Percentiles rank a stretch among this genome's conserved stretches.
Conservation (phyloP, 73 alveolate genomes). For the Paramecium bursaria region DNA sequence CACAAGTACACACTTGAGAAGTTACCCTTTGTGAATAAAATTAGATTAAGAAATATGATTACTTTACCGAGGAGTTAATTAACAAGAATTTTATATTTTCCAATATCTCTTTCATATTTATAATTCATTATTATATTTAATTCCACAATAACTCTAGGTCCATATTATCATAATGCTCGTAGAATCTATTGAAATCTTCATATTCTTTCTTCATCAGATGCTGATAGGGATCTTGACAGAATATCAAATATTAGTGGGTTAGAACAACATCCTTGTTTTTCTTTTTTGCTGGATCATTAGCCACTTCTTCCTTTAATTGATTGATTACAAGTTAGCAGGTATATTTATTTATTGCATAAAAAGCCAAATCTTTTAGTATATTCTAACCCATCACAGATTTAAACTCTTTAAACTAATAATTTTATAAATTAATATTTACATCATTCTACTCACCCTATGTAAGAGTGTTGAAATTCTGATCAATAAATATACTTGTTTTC, state of each 20-base stretch:
- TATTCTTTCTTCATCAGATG: slow-evolving; percentile 8
- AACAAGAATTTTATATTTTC: no score
- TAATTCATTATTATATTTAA: no score
- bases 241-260: slow-evolving; percentile 11
- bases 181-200: slow-evolving; percentile 20
- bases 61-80: no score
- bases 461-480: no score
- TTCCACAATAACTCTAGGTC: slow-evolving; percentile 7
- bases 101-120: no score
- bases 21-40: no score
- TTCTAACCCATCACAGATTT: background rate
- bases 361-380: background rate
- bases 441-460: background rate
- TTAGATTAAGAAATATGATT: no score
- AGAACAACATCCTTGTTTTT: background rate
- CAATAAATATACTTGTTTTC: slow-evolving; percentile 7
- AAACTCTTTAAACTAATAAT: slow-evolving; percentile 6
- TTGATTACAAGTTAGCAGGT: background rate
- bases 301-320: background rate
- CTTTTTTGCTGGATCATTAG: background rate
- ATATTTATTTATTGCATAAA: background rate
- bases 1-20: no score
- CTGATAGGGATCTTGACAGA: background rate
- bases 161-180: slow-evolving; percentile 42
- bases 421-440: slow-evolving; percentile 5